Conservation (phyloP, 495 filamentous ascomycete species). For the Ascobolus immersus region DNA sequence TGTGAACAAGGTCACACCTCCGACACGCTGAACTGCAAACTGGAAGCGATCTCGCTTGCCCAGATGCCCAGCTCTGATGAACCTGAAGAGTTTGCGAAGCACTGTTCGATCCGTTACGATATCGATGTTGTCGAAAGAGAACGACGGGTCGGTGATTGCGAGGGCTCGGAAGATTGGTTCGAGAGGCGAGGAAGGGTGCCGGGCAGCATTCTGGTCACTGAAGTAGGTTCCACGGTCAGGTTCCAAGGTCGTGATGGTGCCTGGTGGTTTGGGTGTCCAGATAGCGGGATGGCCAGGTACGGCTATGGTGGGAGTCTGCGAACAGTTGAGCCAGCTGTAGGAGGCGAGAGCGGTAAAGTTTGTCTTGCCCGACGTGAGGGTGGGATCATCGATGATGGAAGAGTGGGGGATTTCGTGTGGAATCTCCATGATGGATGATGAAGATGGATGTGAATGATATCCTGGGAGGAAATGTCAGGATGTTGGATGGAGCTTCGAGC, state of each 20-base stretch:
- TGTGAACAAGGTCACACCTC: constrained; percentile 3
- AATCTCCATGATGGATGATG: too few species aligned
- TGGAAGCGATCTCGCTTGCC: constrained; percentile 19
- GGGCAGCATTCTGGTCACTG: constrained; percentile 22
- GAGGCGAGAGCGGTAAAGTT: too few species aligned
- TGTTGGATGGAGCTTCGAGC: too few species aligned
- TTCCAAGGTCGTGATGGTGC: constrained; percentile 8
- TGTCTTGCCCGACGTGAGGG: too few species aligned
- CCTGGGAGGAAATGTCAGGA: too few species aligned
- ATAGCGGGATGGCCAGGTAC: constrained; percentile 15
- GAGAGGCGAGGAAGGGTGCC: constrained; percentile 21
- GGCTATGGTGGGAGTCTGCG: too few species aligned
- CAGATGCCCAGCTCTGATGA: too few species aligned
- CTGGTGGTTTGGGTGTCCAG: constrained; percentile 16
- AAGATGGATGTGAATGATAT: too few species aligned
- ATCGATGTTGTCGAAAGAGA: constrained; percentile 21
- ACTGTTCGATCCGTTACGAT: constrained; percentile 28
- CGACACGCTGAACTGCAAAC: constrained; percentile 20
- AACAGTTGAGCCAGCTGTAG: too few species aligned
- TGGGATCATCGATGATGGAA: too few species aligned
- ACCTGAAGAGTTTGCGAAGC: constrained; percentile 26
- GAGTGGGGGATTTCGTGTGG: too few species aligned
- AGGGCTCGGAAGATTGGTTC: constrained; percentile 28
- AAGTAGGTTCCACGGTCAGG: constrained; percentile 20
- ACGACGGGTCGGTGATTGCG: constrained; percentile 20